A percentile compares a stretch with the other conserved stretches of the same genome.
Conservation (phyloP, 108 stramenopile species). For the Thalassiosira profunda region DNA sequence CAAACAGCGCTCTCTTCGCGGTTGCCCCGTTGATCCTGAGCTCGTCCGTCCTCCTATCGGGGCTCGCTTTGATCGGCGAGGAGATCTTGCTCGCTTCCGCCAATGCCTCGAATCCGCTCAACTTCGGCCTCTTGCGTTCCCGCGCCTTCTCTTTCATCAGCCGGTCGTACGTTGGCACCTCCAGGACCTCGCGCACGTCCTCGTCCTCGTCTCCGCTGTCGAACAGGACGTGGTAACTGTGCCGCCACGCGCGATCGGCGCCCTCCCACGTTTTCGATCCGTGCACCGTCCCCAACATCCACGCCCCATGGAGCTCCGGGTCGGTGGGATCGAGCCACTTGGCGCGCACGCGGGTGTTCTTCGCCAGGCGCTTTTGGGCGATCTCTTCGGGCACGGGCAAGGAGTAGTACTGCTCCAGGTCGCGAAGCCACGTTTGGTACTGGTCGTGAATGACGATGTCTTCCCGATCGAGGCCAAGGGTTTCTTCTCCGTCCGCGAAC, state of each 20-base stretch:
- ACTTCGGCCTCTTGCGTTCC: too few relatives aligned
- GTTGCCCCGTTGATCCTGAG: too few relatives aligned
- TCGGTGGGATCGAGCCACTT: conserved; percentile 45
- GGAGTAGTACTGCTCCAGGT: conserved; percentile 32
- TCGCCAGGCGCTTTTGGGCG: conserved; percentile 8
- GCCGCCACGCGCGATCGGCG: not conserved
- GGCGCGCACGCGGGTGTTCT: conserved; percentile 32
- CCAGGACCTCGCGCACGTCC: conserved; percentile 17
- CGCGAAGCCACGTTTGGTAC: conserved; percentile 42
- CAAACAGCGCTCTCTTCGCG: too few relatives aligned
- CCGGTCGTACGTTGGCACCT: too few relatives aligned
- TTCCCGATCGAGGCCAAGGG: conserved; percentile 19
- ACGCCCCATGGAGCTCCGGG: conserved; percentile 38
- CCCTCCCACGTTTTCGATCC: conserved; percentile 1
- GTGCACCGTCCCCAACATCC: conserved; percentile 18
- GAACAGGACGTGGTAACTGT: conserved; percentile 39
- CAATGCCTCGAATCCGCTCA: too few relatives aligned
- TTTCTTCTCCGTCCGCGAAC: conserved; percentile 45
- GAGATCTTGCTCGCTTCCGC: too few relatives aligned
- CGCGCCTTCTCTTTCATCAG: too few relatives aligned
- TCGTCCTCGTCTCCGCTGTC: conserved; percentile 47
- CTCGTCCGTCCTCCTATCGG: too few relatives aligned
- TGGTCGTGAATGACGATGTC: conserved; percentile 50
- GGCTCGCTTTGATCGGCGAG: too few relatives aligned
- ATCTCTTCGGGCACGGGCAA: conserved; percentile 13